These are phyloP conservation scores for Gaeumannomyces tritici DNA, from an alignment of 2,329 filamentous ascomycete species.

Conservation along the genomic window DNA sequence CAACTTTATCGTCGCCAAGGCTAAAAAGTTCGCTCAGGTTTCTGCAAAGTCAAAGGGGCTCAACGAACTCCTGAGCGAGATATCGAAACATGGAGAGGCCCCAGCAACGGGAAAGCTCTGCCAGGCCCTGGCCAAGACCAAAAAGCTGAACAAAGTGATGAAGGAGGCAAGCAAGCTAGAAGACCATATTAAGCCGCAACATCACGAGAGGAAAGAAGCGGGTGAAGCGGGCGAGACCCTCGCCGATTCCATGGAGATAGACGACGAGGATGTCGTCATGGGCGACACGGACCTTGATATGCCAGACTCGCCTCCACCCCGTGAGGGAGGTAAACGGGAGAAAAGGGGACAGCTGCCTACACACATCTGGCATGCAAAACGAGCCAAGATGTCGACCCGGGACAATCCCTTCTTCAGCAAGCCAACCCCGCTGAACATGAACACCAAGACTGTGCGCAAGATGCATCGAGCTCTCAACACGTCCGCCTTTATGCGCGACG, in stretches of 20 bases:
- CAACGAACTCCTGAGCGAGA: not conserved
- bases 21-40: conserved; percentile 7
- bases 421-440: conserved; percentile 1
- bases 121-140: not conserved
- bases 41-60: not conserved
- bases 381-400: conserved; percentile 75
- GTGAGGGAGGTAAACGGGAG: conserved; percentile 55
- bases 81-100: not conserved
- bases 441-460: conserved; percentile 1
- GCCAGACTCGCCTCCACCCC: not conserved
- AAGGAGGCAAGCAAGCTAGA: not conserved
- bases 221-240: not conserved
- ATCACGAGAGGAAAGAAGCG: not conserved
- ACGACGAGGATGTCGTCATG: conserved; percentile 8
- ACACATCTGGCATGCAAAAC: conserved; percentile 87
- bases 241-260: not conserved
- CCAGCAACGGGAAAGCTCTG: not conserved
- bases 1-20: conserved; percentile 3
- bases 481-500: conserved; percentile 50
- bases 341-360: conserved; percentile 87
- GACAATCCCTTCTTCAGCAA: conserved; percentile 1
- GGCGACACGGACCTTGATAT: not conserved
- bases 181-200: not conserved
- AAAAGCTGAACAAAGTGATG: conserved; percentile 1
- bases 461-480: not conserved